Evolutionary conservation across 768 basidiomycete species (phyloP), one percentile per base, ranked within the genome.

Genomic region (Tubosaeta sp.): DNA sequence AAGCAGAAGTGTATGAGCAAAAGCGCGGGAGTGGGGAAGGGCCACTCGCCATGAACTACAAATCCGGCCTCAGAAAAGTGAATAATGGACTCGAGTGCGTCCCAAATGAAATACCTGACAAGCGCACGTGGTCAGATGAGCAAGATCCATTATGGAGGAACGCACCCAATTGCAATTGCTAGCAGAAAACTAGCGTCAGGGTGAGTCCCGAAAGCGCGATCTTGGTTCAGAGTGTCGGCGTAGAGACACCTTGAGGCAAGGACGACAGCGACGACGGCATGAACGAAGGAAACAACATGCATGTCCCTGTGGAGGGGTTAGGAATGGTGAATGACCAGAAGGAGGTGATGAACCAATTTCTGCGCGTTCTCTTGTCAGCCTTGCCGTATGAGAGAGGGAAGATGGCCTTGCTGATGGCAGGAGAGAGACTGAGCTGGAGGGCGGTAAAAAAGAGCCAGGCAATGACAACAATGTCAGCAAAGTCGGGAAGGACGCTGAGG

Each of bases 71-170:
- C 84, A 44, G 77, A 75, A 58, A 79, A 87, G 65, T 90, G 83
- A 46, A 86, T 47, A 21, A 84, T 68, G 7, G 83, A 79, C 66
- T 91, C 88, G 24, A 89, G 51, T 0, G 77, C 76, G 61, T 95
- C 92, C 92, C 92, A 95, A 18, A 93, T 56, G 65, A 95, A 94
- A 62, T 86, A 86, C 6, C 84, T 87, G 58, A 22, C 18, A 39
- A 3, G 51, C 0, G 45, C 6, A 18, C 22, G 44, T n/a, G 8
- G 14, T 43, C 36, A 36, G 31, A 42, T 27, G 27, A 14, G 24
- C 11, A 38, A 34, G 14, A n/a, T 34, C 22, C 3, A 21, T 21
- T 1, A 4, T 29, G 16, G 31, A 12, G n/a, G 69, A 73, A 32
- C 56, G 57, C 51, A 87, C 86, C 86, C 91, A 44, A 77, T 76